Conservation (phyloP, 78 protist genomes). For the Guillardia theta region DNA sequence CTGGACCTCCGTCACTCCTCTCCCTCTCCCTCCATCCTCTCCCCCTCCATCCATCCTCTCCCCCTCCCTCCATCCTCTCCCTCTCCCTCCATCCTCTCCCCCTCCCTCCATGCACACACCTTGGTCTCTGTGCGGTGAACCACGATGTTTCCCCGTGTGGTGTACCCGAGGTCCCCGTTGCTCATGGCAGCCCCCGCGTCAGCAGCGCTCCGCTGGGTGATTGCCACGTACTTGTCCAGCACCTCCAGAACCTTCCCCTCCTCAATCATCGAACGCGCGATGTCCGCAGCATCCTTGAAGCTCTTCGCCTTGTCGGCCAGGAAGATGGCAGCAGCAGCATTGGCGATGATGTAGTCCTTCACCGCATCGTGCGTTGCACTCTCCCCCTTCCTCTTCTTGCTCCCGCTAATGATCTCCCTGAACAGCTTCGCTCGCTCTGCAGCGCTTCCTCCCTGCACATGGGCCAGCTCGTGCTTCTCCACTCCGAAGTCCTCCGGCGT, state of each 20-base stretch:
- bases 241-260: neutral
- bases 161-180: neutral
- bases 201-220: constrained; percentile 5
- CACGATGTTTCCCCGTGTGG: neutral
- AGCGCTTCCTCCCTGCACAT: constrained; percentile 44
- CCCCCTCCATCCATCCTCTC: neutral
- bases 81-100: neutral
- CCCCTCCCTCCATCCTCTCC: neutral
- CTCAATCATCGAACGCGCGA: neutral
- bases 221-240: neutral
- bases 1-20: neutral
- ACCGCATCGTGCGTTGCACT: neutral
- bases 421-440: constrained; percentile 33
- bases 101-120: neutral
- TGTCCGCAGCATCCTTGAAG: neutral
- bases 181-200: neutral
- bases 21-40: neutral
- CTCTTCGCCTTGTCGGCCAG: constrained; percentile 7
- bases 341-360: constrained; percentile 51
- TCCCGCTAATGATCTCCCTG: constrained; percentile 34
- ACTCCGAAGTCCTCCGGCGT: constrained; percentile 31
- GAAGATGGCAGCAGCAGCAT: constrained; percentile 53
- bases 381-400: neutral
- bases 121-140: too few species aligned
- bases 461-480: neutral